phyloP scores from a whole-genome alignment of 371 early-diverging fungal genomes.

The Entomophthora muscae region DNA sequence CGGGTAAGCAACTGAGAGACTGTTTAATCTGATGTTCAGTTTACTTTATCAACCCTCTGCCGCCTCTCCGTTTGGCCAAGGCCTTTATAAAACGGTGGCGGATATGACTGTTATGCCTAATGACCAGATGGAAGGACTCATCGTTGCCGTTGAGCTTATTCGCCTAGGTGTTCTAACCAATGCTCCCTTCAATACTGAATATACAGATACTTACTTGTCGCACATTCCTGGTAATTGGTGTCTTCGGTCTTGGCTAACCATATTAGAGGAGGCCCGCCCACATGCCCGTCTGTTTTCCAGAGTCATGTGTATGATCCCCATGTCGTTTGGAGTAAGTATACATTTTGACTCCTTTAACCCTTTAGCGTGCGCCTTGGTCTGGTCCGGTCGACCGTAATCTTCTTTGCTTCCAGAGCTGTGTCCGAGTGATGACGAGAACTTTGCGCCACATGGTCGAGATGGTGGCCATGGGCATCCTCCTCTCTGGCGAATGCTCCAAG shows the following conservation, averaged over 20 bases:
- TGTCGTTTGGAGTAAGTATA: constrained; percentile 20
- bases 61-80: constrained; percentile 26
- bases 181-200: constrained; percentile 23
- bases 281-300: constrained; percentile 31
- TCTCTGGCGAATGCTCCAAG: constrained; percentile 27
- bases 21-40: constrained; percentile 11
- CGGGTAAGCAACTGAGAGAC: constrained; percentile 4
- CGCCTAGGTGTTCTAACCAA: constrained; percentile 30
- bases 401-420: constrained; percentile 49
- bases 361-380: constrained; percentile 30
- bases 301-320: constrained; percentile 30
- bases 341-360: background rate
- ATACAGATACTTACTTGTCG: background rate
- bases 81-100: constrained; percentile 17
- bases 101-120: constrained; percentile 2
- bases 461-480: constrained; percentile 30
- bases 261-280: constrained; percentile 17
- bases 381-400: constrained; percentile 54
- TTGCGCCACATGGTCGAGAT: constrained; percentile 42
- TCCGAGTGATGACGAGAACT: constrained; percentile 33
- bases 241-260: background rate
- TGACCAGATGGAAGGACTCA: constrained; percentile 20
- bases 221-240: constrained; percentile 1
- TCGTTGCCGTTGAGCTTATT: constrained; percentile 38
- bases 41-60: constrained; percentile 26